These are phyloP conservation scores for Puccinia horiana DNA, from an alignment of 1,284 basidiomycete species.

Conservation along the genomic window DNA sequence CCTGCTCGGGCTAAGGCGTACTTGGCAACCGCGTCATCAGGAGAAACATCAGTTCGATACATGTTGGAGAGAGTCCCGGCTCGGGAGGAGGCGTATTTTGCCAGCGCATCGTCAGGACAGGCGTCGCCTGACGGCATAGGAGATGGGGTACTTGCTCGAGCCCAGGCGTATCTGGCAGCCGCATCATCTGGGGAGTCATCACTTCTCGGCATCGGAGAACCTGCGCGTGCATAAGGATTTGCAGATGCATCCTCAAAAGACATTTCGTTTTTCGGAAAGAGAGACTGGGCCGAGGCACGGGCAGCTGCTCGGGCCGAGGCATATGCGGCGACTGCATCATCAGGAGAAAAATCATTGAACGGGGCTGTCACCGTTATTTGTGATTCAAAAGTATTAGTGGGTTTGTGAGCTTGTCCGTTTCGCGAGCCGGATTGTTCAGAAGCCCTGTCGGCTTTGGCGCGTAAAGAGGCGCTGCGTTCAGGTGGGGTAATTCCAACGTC, in stretches of 20 bases:
- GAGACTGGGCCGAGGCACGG: background rate
- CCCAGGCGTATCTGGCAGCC: slow-evolving; percentile 9
- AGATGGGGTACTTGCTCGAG: background rate
- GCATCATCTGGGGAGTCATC: slow-evolving; percentile 17
- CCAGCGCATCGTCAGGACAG: background rate
- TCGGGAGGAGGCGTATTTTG: background rate
- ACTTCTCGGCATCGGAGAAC: background rate
- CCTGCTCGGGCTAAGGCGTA: background rate
- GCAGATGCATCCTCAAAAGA: background rate
- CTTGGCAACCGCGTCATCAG: background rate
- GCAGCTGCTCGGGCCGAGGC: slow-evolving; percentile 14
- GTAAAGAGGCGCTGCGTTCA: background rate
- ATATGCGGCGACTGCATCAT: slow-evolving; percentile 17
- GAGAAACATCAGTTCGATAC: background rate
- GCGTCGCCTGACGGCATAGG: background rate
- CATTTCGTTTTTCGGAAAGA: background rate
- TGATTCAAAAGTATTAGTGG: background rate
- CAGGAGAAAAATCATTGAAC: background rate
- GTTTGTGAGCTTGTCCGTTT: background rate
- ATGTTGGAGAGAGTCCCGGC: background rate
- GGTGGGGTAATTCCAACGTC: too few species aligned
- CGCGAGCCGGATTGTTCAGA: background rate
- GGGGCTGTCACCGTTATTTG: too few species aligned
- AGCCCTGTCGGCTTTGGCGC: background rate
- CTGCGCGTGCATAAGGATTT: background rate